Conservation (phyloP, 257 asterid genomes). For the Primulina huaijiensis region DNA sequence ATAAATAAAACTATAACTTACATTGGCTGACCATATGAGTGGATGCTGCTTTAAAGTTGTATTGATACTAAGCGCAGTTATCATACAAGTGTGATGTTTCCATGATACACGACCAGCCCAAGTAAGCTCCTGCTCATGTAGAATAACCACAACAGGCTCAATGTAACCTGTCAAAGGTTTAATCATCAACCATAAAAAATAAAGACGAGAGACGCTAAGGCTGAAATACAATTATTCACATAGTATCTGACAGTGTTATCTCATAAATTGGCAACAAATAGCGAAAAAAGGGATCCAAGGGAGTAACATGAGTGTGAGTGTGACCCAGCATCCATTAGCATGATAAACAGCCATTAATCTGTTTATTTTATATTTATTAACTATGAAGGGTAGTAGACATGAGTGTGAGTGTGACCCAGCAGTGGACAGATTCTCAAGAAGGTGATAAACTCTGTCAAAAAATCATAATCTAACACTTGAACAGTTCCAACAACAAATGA, state of each 20-base stretch:
- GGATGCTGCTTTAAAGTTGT: conserved; percentile 94
- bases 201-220: conserved; percentile 18
- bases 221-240: conserved; percentile 20
- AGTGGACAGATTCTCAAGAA: conserved; percentile 14
- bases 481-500: neutral
- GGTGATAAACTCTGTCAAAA: neutral
- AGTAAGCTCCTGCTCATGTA: conserved; percentile 90
- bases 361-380: conserved; percentile 1
- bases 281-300: conserved; percentile 5
- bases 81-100: conserved; percentile 87
- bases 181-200: conserved; percentile 19
- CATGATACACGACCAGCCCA: conserved; percentile 97
- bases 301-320: too few relatives aligned
- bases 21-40: conserved; percentile 89
- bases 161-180: conserved; percentile 66
- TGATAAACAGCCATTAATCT: conserved; percentile 4
- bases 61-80: conserved; percentile 93
- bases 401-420: neutral
- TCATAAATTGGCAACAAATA: conserved; percentile 14
- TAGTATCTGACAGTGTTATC: conserved; percentile 14
- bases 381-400: conserved; percentile 9
- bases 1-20: conserved; percentile 35
- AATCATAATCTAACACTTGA: conserved; percentile 21
- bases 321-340: conserved; percentile 4
- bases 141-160: conserved; percentile 96